Evolutionary conservation across 139 green algal genomes (phyloP), one percentile per base, ranked within the genome.

Genomic region (Chlorella sp.): DNA sequence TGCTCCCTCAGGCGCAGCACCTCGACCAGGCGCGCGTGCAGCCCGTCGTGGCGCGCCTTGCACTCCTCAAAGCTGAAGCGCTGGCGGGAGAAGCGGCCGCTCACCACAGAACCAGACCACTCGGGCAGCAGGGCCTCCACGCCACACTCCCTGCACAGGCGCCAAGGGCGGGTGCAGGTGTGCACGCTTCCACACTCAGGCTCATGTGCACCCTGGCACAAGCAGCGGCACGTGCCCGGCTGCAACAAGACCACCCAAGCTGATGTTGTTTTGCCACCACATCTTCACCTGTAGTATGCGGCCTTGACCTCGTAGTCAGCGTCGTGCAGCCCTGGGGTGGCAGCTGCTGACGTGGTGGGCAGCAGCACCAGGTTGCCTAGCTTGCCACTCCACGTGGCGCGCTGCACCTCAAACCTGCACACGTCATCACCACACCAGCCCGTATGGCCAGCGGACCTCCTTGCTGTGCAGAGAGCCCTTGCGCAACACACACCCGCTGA

Each of bases 311-410:
- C 77, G 20, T 67, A 86, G 34, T 82, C 81, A 5, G 35, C 36
- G 50, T 62, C 33, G 60, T 1, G 36, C 49, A 17, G 36, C 31
- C 3, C 73, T 60, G 35, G 17, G 14, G 51, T 51, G 2, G 23
- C 49, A 1, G 26, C 69, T 1, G 33, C 62, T 1, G 35, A 49
- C 30, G 75, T 67, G 10, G 72, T 55, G 17, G 82, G 80, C 75
- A 86, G 76, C 60, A 89, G 84, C 61, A 84, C 76, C 49, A 85
- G 74, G 69, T 89, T 89, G 59, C 84, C 84, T 24, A 89, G 71
- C 64, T 79, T 78, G 74, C 74, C 76, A 66, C 82, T 75, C 84
- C 84, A 89, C 31, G 79, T 69, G 23, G 72, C 62, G 59, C 80
- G 80, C 68, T 83, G 80, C 31, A 89, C 76, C 50, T 89, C 83